Percentiles rank a stretch among this genome's conserved stretches.
Conservation (phyloP, 2,329 filamentous ascomycete genomes). For the Cercospora zeina region DNA sequence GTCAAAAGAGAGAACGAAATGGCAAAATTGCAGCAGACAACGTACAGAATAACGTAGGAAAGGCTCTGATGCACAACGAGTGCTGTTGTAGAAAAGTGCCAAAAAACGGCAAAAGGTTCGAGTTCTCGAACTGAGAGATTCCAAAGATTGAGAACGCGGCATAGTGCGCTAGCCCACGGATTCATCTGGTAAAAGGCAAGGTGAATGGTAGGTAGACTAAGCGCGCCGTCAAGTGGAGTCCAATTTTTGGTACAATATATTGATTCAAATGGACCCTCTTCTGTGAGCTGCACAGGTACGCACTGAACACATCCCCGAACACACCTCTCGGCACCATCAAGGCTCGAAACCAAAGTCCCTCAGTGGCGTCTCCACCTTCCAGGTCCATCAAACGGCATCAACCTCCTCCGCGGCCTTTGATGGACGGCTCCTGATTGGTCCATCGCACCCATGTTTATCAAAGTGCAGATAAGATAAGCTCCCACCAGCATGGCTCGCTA, state of each 20-base stretch:
- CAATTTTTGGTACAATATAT: conserved; percentile 16
- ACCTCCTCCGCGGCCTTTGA: no score
- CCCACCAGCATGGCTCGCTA: background rate
- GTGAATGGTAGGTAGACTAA: conserved; percentile 40
- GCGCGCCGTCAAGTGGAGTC: conserved; percentile 28
- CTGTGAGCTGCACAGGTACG: no score
- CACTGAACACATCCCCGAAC: no score
- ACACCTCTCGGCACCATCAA: no score
- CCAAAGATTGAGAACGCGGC: conserved; percentile 38
- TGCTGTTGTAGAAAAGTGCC: background rate
- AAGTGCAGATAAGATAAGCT: conserved; percentile 1
- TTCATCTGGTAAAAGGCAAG: conserved; percentile 42
- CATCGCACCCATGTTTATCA: background rate
- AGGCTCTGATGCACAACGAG: background rate
- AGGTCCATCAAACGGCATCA: no score
- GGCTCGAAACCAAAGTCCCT: no score
- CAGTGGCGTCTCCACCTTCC: no score
- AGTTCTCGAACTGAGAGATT: conserved; percentile 18
- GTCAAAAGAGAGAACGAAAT: background rate
- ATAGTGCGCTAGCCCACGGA: conserved; percentile 37
- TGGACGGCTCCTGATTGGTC: background rate
- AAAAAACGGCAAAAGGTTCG: conserved; percentile 26
- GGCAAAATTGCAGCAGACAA: background rate
- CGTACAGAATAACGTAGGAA: background rate
- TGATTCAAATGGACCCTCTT: background rate